Evolutionary conservation across 2,329 filamentous ascomycete species (phyloP).

Genomic region (Cordyceps fumosorosea): DNA sequence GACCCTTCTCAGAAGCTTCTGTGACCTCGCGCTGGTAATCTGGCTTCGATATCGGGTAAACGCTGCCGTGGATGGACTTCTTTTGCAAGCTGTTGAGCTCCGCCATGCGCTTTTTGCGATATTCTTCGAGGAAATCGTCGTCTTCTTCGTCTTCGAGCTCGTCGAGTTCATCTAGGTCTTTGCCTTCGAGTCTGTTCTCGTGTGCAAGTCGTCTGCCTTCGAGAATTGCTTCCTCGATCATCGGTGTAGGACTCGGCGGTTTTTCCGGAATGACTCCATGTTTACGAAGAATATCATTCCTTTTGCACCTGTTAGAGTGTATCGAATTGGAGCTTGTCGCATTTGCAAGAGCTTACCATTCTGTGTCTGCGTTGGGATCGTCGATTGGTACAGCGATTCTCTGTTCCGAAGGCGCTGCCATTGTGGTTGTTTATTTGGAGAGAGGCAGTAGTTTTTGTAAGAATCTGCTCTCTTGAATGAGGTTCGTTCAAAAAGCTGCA

Average conservation of each 20-base stretch:
- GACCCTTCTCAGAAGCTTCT: constrained; percentile 68
- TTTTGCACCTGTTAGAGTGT: constrained; percentile 29
- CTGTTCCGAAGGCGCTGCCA: constrained; percentile 58
- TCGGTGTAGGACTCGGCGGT: constrained; percentile 86
- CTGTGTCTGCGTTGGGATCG: constrained; percentile 93
- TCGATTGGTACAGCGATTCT: constrained; percentile 78
- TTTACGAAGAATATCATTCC: constrained; percentile 97
- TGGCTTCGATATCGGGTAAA: constrained; percentile 90
- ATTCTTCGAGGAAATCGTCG: constrained; percentile 81
- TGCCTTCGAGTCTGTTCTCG: constrained; percentile 88
- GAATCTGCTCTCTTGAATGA: background rate
- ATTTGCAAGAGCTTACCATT: constrained; percentile 61
- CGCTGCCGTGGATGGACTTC: constrained; percentile 76
- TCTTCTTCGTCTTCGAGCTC: constrained; percentile 95
- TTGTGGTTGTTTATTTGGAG: constrained; percentile 23
- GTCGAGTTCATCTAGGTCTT: constrained; percentile 87
- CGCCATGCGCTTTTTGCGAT: constrained; percentile 78
- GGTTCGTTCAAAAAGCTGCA: background rate
- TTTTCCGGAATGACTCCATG: constrained; percentile 98
- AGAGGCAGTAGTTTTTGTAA: background rate
- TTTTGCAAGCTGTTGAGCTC: constrained; percentile 72
- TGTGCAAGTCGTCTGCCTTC: constrained; percentile 79
- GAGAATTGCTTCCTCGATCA: constrained; percentile 89
- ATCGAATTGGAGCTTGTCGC: background rate
- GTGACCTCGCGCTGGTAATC: constrained; percentile 91